Percentiles rank a stretch among this genome's conserved stretches.
phyloP scores from a whole-genome alignment of 345 rosid genomes.

The Hibiscus syriacus region DNA sequence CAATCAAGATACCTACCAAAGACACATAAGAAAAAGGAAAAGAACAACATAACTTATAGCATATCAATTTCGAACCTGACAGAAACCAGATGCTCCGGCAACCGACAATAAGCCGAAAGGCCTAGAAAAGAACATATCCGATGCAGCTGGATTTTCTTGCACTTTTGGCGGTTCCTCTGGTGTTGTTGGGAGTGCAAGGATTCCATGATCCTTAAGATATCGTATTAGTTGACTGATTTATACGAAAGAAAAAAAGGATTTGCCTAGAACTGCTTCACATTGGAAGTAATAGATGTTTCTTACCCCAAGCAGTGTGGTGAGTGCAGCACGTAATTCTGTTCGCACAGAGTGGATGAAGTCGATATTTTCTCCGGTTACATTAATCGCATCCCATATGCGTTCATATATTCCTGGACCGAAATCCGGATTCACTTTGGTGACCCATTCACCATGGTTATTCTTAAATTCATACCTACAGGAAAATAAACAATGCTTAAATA shows the following conservation, averaged over 20 bases:
- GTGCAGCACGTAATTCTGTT: constrained; percentile 50
- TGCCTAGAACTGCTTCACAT: not conserved
- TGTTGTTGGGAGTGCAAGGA: constrained; percentile 73
- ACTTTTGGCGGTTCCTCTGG: constrained; percentile 82
- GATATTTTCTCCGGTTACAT: constrained; percentile 36
- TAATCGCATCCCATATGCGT: constrained; percentile 57
- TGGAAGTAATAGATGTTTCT: constrained; percentile 27
- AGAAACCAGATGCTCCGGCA: constrained; percentile 78
- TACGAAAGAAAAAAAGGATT: not conserved
- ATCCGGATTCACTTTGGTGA: constrained; percentile 52
- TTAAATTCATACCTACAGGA: constrained; percentile 71
- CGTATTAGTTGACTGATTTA: not conserved
- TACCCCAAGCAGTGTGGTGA: constrained; percentile 67
- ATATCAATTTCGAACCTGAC: constrained; percentile 48
- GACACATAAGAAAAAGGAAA: not conserved
- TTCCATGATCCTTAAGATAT: constrained; percentile 41
- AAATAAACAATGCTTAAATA: not conserved
- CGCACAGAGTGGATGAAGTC: constrained; percentile 39
- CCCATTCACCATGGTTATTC: constrained; percentile 74
- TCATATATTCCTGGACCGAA: constrained; percentile 66
- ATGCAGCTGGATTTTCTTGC: constrained; percentile 38
- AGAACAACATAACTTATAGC: not conserved
- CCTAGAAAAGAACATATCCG: constrained; percentile 45
- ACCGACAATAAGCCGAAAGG: constrained; percentile 72
- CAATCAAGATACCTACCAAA: not conserved